Evolutionary conservation across 1,284 basidiomycete genomes (phyloP), one percentile per base, ranked within the genome.

Genomic region (Ustilago hordei): DNA sequence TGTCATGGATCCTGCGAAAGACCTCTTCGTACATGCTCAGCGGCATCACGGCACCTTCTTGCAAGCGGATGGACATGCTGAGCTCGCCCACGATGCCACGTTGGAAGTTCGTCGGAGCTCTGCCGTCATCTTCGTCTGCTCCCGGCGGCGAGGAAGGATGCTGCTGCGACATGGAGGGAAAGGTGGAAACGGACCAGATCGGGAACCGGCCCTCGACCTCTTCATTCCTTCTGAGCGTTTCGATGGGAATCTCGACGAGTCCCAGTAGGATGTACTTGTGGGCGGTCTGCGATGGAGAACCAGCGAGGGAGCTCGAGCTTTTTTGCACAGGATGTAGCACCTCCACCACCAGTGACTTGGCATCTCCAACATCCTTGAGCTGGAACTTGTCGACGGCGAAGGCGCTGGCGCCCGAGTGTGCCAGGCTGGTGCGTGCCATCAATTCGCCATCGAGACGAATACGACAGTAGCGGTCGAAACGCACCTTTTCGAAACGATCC

Each of bases 141-240:
- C 28, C 32, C 4, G 47, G 38, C 41, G 45, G 58, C n/a, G 50
- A 53, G 12, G 50, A 57, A 2, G 55, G 55, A n/a, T 38, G 41
- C n/a, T 39, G 50, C n/a, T 52, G 55, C 39, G 57, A 55, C 6
- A 53, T 39, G 2, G 55, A 43, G 0, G 64, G 52, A 12, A 70
- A 65, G 34, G 70, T 63, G 19, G 67, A 60, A 23, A 62, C 45
- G 54, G 79, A 79, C 80, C 81, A 83, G 56, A 83, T 75, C 6
- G 82, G 82, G 59, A 79, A 83, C 17, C 79, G 80, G 8, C 82
- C 82, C 5, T 81, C 74, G 13, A 83, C 53, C 23, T 79, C 78
- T 59, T 83, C 82, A n/a, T 80, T 80, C 12, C 82, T 65, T 17
- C 77, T 66, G 52, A 82, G 43, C 19, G 73, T 81, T n/a, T 82